phyloP scores from a whole-genome alignment of 2,329 filamentous ascomycete genomes.

The Xylariaceae sp. region DNA sequence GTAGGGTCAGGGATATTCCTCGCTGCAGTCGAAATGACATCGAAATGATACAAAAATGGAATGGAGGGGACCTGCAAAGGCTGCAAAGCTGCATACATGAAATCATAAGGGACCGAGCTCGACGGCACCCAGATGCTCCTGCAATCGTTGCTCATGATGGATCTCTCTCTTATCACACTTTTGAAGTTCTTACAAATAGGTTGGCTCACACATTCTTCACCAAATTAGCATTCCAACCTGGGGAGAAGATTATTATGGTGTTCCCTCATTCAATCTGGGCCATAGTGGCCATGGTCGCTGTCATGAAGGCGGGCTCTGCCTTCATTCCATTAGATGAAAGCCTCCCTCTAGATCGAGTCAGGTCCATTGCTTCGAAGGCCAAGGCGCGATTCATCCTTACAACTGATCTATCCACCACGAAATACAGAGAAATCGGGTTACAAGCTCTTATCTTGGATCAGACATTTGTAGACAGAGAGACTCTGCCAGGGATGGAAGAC shows the following conservation, averaged over 20 bases:
- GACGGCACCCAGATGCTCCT: background rate
- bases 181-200: slow-evolving; percentile 1
- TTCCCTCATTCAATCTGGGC: slow-evolving; percentile 6
- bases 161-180: background rate
- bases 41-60: slow-evolving; percentile 5
- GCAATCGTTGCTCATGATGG: slow-evolving; percentile 1
- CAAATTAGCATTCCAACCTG: background rate
- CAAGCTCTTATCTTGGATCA: slow-evolving; percentile 3
- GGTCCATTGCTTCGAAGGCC: slow-evolving; percentile 4
- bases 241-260: slow-evolving; percentile 10
- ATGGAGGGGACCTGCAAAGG: slow-evolving; percentile 3
- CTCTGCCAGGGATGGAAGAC: background rate
- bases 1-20: slow-evolving; percentile 1
- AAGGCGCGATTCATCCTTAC: slow-evolving; percentile 10
- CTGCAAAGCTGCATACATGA: slow-evolving; percentile 11
- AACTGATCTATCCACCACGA: background rate
- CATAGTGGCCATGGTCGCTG: slow-evolving; percentile 12
- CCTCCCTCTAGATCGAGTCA: slow-evolving; percentile 4
- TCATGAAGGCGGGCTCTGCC: slow-evolving; percentile 14
- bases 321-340: slow-evolving; percentile 11
- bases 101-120: slow-evolving; percentile 1
- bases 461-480: background rate
- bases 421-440: slow-evolving; percentile 3
- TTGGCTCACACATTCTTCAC: slow-evolving; percentile 1
- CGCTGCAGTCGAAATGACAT: slow-evolving; percentile 4